These are phyloP conservation scores for Penicillium sp. DNA, from an alignment of 2,329 filamentous ascomycete genomes.

Conservation along the genomic window DNA sequence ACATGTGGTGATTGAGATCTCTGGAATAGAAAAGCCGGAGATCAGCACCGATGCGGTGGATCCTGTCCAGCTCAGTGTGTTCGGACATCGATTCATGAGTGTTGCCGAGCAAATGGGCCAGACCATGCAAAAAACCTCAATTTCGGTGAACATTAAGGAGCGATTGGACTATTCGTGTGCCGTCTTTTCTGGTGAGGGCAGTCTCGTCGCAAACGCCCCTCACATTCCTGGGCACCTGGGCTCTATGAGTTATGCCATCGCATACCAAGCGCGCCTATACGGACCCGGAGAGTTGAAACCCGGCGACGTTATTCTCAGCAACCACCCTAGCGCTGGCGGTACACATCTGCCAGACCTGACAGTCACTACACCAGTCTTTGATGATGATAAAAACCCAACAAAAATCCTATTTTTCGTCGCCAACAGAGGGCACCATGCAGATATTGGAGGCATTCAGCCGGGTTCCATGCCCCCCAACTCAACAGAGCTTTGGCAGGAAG, in stretches of 20 bases:
- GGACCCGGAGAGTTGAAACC: slow-evolving; percentile 65
- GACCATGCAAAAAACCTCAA: slow-evolving; percentile 71
- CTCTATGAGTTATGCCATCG: slow-evolving; percentile 75
- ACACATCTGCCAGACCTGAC: slow-evolving; percentile 78
- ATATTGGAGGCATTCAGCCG: slow-evolving; percentile 66
- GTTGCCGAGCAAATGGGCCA: slow-evolving; percentile 82
- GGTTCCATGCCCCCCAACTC: slow-evolving; percentile 43
- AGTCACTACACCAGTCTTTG: slow-evolving; percentile 71
- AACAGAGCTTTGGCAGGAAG: slow-evolving; percentile 41
- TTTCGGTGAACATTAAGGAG: slow-evolving; percentile 81
- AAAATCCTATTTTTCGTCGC: slow-evolving; percentile 52
- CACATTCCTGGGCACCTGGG: slow-evolving; percentile 78
- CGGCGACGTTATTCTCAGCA: slow-evolving; percentile 65
- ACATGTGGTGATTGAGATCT: slow-evolving; percentile 73
- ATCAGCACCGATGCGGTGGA: slow-evolving; percentile 54
- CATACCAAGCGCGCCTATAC: slow-evolving; percentile 69
- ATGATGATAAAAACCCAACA: slow-evolving; percentile 51
- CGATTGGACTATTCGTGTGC: slow-evolving; percentile 77
- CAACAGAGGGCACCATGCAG: slow-evolving; percentile 66
- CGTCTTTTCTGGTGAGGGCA: slow-evolving; percentile 71
- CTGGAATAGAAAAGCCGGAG: background rate
- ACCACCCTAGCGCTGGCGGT: slow-evolving; percentile 76
- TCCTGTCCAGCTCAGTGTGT: slow-evolving; percentile 73
- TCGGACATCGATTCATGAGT: slow-evolving; percentile 78
- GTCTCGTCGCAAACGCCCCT: slow-evolving; percentile 64